Evolutionary conservation across 2,329 filamentous ascomycete genomes (phyloP), one percentile per base, ranked within the genome.

Genomic region (Dothidotthia symphoricarpi): DNA sequence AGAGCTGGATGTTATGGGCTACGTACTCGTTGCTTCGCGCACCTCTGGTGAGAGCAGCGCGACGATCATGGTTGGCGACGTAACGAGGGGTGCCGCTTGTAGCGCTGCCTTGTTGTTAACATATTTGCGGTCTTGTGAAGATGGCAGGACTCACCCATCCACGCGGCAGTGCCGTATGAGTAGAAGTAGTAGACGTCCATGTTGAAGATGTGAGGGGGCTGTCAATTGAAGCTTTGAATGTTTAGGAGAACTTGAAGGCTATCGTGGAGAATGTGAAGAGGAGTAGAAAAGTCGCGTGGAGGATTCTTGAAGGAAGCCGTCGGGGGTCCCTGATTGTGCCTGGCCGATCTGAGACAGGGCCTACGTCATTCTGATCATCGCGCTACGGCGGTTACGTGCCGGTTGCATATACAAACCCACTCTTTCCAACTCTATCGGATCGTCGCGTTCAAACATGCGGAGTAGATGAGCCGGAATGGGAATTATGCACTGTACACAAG

Each of bases 21-120:
- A 48, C 71, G 45, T 68, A 82, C 76, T 66, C 38, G 75, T 75
- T 37, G 75, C 67, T 48, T 76, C 71, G 43, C 76, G 75, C 26
- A 76, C 71, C 47, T 82, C 77, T 34, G 75, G 74, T 3, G 76
- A 75, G 24, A 83, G 72, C 44, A 85, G 66, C 9, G 77, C 72
- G 38, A 80, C 71, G 15, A 85, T 78, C 51, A 85, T 71, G 16
- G 75, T 78, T 0, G 83, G 83, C 5, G 76, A 75, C 4, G 75
- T 52, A 36, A 85, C 73, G 43, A 86, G 70, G 0, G 80, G 73
- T 9, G 79, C 47, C 7, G 70, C 60, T 62, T 74, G 70, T 7
- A 69, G 49, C 14, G 69, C 63, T 63, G 31, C 11, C 4, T 34
- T 12, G 7, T 6, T 36, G 31, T 55, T 34, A 59, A 48, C 25